Conservation (phyloP, 148 eudicot species). For the Rhododendron henanense region DNA sequence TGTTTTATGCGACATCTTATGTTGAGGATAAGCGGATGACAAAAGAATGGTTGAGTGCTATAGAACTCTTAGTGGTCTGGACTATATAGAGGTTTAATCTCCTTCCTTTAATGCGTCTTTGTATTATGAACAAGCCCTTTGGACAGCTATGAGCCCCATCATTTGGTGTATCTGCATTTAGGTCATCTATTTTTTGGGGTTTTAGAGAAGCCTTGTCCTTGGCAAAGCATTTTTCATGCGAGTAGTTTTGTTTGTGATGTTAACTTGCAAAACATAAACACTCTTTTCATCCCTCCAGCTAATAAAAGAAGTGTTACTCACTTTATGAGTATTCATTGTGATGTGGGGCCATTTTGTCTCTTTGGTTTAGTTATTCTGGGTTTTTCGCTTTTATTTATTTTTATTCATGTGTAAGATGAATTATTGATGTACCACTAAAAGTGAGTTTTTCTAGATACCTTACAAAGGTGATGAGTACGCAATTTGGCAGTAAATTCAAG, state of each 20-base stretch:
- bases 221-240: background rate
- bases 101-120: too few species aligned
- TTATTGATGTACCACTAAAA: background rate
- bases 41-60: too few species aligned
- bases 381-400: too few species aligned
- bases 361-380: too few species aligned
- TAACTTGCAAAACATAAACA: background rate
- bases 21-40: too few species aligned
- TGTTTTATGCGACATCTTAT: background rate
- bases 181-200: too few species aligned
- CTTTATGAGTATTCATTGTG: background rate
- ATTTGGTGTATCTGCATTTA: too few species aligned
- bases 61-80: too few species aligned
- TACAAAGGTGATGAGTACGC: background rate
- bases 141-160: too few species aligned
- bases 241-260: background rate
- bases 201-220: too few species aligned
- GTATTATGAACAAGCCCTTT: too few species aligned
- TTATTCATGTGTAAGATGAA: background rate
- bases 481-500: background rate
- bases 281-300: background rate
- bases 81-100: too few species aligned
- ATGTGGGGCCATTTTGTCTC: background rate
- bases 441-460: background rate
- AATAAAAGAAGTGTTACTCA: background rate